phyloP scores from a whole-genome alignment of 2,329 filamentous ascomycete species.

The Colletotrichum cuscutae region DNA sequence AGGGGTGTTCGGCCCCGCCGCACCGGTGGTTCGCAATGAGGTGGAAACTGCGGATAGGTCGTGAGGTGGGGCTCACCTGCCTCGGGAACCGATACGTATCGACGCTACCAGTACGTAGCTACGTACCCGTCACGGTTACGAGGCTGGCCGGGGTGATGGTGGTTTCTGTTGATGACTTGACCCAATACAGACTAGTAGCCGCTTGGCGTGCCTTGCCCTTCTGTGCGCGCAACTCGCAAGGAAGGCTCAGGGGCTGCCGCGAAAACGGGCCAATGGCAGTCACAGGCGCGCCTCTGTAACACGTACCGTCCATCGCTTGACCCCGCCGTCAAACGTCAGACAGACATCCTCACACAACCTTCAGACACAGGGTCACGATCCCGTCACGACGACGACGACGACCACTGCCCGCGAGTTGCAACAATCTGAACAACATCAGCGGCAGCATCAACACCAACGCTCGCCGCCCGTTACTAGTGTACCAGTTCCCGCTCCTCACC shows the following conservation, averaged over 20 bases:
- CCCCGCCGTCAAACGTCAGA: conserved; percentile 52
- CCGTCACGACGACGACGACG: background rate
- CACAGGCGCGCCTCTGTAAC: conserved; percentile 52
- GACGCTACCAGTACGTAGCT: background rate
- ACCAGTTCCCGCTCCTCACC: too few relatives aligned
- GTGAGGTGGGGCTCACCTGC: background rate
- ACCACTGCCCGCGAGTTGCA: background rate
- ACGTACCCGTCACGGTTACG: conserved; percentile 10
- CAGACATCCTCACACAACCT: conserved; percentile 35
- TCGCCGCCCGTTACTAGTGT: too few relatives aligned
- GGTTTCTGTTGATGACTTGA: conserved; percentile 18
- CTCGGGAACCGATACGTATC: background rate
- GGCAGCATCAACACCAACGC: background rate
- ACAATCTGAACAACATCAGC: background rate
- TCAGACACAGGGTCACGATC: conserved; percentile 28
- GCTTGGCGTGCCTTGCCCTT: background rate
- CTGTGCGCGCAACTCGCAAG: background rate
- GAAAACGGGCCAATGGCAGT: conserved; percentile 42
- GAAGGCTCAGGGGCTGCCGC: conserved; percentile 25
- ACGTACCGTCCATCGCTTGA: conserved; percentile 50
- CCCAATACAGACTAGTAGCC: conserved; percentile 1
- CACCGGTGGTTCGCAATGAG: conserved; percentile 10
- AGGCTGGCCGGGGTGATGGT: conserved; percentile 19
- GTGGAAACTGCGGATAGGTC: background rate
- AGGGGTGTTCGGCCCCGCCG: conserved; percentile 29